These are phyloP conservation scores for Stemphylium lycopersici DNA, from an alignment of 2,329 filamentous ascomycete species.

Conservation along the genomic window DNA sequence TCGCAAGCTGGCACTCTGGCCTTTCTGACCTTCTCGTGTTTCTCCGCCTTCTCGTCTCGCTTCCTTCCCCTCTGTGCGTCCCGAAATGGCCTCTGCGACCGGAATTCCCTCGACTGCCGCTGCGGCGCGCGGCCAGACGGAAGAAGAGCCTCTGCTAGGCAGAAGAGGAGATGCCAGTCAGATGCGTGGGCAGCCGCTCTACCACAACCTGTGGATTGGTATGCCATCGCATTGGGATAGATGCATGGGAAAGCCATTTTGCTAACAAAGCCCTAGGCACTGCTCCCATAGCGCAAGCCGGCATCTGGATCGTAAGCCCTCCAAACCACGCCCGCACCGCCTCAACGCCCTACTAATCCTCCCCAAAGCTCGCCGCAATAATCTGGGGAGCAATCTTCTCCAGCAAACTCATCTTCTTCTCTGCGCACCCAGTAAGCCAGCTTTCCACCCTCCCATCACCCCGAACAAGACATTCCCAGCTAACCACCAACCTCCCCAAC, in stretches of 20 bases:
- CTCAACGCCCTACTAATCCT: conserved; percentile 15
- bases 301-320: conserved; percentile 69
- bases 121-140: conserved; percentile 50
- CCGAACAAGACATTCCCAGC: background rate
- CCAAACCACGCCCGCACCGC: background rate
- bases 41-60: background rate
- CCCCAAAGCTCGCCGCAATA: conserved; percentile 67
- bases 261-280: conserved; percentile 66
- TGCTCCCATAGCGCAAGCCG: conserved; percentile 78
- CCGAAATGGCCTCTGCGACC: conserved; percentile 70
- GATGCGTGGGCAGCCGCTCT: conserved; percentile 65
- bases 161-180: conserved; percentile 76
- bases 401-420: conserved; percentile 78
- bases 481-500: conserved; percentile 10
- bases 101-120: conserved; percentile 63
- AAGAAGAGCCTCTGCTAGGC: conserved; percentile 75
- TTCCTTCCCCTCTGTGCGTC: background rate
- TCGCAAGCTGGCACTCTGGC: background rate
- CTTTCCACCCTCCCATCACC: background rate
- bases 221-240: conserved; percentile 33
- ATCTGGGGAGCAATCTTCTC: conserved; percentile 80
- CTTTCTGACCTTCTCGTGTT: background rate
- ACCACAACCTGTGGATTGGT: conserved; percentile 78
- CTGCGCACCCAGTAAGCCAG: conserved; percentile 75
- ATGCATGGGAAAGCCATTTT: background rate